phyloP scores from a whole-genome alignment of 2,329 filamentous ascomycete species.

The Podosphaera xanthii region DNA sequence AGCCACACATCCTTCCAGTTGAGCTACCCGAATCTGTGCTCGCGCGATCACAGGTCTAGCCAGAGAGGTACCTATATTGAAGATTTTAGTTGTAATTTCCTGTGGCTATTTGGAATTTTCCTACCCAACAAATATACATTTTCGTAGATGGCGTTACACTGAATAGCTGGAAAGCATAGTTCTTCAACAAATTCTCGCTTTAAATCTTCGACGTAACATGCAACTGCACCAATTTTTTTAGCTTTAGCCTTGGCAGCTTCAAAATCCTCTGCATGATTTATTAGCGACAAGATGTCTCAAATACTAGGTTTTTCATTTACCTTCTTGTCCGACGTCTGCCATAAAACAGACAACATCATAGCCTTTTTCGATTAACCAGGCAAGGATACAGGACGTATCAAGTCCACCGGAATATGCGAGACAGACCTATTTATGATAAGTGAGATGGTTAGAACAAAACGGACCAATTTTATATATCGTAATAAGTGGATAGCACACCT shows the following conservation, averaged over 20 bases:
- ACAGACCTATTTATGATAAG: slow-evolving; percentile 16
- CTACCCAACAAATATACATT: slow-evolving; percentile 36
- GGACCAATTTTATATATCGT: no score
- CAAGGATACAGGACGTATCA: slow-evolving; percentile 22
- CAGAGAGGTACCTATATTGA: slow-evolving; percentile 28
- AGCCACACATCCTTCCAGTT: slow-evolving; percentile 28
- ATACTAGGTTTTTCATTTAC: slow-evolving; percentile 2
- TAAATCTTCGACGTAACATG: slow-evolving; percentile 32
- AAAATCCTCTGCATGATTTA: slow-evolving; percentile 35
- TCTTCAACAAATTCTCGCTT: slow-evolving; percentile 58
- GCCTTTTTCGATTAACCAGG: slow-evolving; percentile 25
- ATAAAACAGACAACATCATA: slow-evolving; percentile 28
- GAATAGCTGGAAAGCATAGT: slow-evolving; percentile 50
- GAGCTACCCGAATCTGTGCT: slow-evolving; percentile 32
- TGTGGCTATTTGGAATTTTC: not conserved
- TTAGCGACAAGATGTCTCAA: not conserved
- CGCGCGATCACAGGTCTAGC: slow-evolving; percentile 49
- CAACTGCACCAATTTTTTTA: slow-evolving; percentile 19
- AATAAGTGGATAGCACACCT: no score
- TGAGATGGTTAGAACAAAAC: not conserved
- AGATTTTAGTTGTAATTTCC: not conserved
- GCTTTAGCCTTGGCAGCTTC: slow-evolving; percentile 52
- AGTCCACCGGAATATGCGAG: slow-evolving; percentile 23
- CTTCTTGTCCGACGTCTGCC: slow-evolving; percentile 51
- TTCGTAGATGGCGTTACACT: slow-evolving; percentile 50